Base-by-base conservation (phyloP, 2,329 filamentous ascomycete genomes). In the Samsoniella hepiali region DNA sequence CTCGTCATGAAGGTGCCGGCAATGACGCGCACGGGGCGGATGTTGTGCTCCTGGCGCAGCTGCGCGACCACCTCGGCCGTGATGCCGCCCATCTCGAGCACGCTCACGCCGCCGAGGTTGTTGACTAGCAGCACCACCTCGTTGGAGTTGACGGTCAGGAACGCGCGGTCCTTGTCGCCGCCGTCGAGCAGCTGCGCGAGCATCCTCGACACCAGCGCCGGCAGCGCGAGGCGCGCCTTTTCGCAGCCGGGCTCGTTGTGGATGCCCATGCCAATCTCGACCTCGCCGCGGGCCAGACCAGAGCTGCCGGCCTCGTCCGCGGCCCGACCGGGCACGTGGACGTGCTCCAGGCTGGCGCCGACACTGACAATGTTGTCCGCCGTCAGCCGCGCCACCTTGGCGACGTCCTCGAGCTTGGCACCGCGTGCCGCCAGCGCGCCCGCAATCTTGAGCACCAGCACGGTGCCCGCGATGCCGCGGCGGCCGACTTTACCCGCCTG, bases 401-500 rank as follows among this genome's bases (percentile, higher is more conserved):
- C 84, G 3, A 96, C 91, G 63, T 96, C 85, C 29, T 88, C 82
- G 66, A 97, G 78, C 53, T 81, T 79, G 9, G 78, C 78, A 67
- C 91, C 92, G 68, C 80, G 82, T 34, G 89, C 90, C 4, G 93
- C 93, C 69, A 96, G 76, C 7, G 93, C 94, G 10, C 94, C 93
- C 15, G 89, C 84, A 71, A 96, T 90, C 82, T 98, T 97, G 69
- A 93, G 84, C n/a, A 97, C 91, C 31, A 97, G 79, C 45, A 96
- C 91, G 6, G 93, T 96, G 38, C 94, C 94, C 3, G 92, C 93
- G 74, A 98, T 95, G 60, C 94, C 94, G 72, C 94, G 84, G 58
- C 94, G 81, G 1, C 94, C 94, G 17, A 97, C 94, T 74, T 97
- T 97, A n/a, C 94, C 93, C 11, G 90, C 89, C 73, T 89, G 89